These are phyloP conservation scores for Kalaharituber pfeilii DNA, from an alignment of 2,329 filamentous ascomycete genomes.

Conservation along the genomic window DNA sequence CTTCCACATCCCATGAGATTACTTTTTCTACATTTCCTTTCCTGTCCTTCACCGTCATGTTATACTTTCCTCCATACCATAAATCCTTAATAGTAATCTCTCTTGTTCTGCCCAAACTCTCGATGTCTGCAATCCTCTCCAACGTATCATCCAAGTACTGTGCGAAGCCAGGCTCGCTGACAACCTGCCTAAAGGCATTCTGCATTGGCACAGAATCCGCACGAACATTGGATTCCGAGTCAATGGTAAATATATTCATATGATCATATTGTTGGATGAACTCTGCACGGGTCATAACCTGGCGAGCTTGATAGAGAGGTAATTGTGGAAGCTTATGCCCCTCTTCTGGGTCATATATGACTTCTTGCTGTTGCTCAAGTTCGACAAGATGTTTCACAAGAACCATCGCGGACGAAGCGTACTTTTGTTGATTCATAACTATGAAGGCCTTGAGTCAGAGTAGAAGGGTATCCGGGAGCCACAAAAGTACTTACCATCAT, in stretches of 20 bases:
- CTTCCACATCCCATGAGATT: constrained; percentile 27
- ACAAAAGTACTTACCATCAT: constrained; percentile 64
- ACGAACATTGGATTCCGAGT: constrained; percentile 66
- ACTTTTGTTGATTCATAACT: constrained; percentile 21
- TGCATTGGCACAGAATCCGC: constrained; percentile 96
- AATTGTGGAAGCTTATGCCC: constrained; percentile 68
- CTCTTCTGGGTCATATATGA: constrained; percentile 41
- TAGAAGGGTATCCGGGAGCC: background rate
- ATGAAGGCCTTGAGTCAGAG: background rate
- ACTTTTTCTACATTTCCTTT: constrained; percentile 27
- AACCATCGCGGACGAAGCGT: constrained; percentile 69
- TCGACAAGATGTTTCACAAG: constrained; percentile 84
- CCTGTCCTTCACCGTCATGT: constrained; percentile 26
- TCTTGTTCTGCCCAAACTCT: constrained; percentile 80
- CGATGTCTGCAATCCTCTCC: constrained; percentile 76
- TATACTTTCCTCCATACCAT: constrained; percentile 38
- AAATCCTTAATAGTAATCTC: constrained; percentile 76
- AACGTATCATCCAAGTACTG: constrained; percentile 67
- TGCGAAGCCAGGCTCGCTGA: constrained; percentile 56
- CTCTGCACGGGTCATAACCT: constrained; percentile 91
- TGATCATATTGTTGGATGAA: constrained; percentile 89
- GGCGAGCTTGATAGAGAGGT: constrained; percentile 62
- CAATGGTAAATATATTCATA: constrained; percentile 88
- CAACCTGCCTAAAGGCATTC: constrained; percentile 74
- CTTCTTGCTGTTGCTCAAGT: constrained; percentile 44